Percentiles rank a stretch among this genome's conserved stretches.
Conservation (phyloP, 345 rosid genomes). For the Erysimum cheiranthoides region DNA sequence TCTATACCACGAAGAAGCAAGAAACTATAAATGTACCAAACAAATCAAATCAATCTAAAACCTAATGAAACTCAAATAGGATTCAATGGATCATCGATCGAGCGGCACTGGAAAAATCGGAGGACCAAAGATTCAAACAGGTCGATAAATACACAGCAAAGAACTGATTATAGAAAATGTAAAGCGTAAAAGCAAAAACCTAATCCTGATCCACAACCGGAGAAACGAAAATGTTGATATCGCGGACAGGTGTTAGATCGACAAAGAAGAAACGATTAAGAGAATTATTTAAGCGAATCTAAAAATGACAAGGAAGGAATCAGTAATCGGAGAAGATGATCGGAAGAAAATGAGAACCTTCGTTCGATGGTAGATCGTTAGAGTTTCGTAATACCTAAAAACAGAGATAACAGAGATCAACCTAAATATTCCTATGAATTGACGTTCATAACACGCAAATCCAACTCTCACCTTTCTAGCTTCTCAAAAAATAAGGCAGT, state of each 20-base stretch:
- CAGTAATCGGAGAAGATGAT: constrained; percentile 14
- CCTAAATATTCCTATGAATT: no score
- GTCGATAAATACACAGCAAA: background rate
- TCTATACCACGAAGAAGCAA: background rate
- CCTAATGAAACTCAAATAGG: background rate
- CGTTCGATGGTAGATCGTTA: constrained; percentile 32
- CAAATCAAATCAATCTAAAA: background rate
- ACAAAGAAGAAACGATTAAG: background rate
- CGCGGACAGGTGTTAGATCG: constrained; percentile 7
- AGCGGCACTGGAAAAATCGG: background rate
- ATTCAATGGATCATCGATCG: constrained; percentile 3
- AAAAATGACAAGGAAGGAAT: background rate
- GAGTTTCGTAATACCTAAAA: constrained; percentile 21
- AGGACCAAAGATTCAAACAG: background rate
- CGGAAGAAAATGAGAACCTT: constrained; percentile 33
- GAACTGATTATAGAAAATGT: background rate
- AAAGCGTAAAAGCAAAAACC: constrained; percentile 1
- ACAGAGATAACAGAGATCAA: no score
- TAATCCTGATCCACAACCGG: background rate
- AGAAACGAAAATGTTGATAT: constrained; percentile 19
- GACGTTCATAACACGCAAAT: no score
- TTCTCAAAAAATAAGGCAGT: no score
- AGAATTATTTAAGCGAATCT: background rate
- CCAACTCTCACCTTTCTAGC: no score
- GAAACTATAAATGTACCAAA: background rate